phyloP scores from a whole-genome alignment of 129 eudicot species.

The Sambucus nigra region DNA sequence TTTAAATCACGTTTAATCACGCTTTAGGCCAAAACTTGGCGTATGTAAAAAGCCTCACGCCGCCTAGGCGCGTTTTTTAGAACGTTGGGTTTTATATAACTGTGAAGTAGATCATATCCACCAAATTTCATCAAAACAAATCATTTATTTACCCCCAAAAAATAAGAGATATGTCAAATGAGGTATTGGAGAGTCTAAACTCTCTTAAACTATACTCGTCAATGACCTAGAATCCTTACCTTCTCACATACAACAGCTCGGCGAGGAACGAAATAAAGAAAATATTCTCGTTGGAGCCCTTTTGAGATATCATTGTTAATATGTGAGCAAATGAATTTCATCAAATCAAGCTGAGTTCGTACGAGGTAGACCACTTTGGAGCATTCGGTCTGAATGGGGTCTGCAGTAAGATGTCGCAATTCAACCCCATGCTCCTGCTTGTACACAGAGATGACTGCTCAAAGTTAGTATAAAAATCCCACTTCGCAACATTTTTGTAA shows the following conservation, averaged over 20 bases:
- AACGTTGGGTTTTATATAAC: too few species aligned
- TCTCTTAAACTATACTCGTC: background rate
- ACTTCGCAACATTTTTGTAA: background rate
- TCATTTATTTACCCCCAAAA: too few species aligned
- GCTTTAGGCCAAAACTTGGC: too few species aligned
- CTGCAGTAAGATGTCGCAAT: conserved; percentile 69
- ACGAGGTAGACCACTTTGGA: conserved; percentile 93
- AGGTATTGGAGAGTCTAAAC: background rate
- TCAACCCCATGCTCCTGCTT: conserved; percentile 96
- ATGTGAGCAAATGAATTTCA: conserved; percentile 69
- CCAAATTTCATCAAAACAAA: too few species aligned
- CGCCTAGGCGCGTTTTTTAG: too few species aligned
- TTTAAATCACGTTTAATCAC: too few species aligned
- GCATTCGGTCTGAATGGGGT: conserved; percentile 61
- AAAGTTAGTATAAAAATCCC: background rate
- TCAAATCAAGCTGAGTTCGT: conserved; percentile 63
- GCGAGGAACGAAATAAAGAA: conserved; percentile 90
- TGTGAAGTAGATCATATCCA: too few species aligned
- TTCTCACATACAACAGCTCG: conserved; percentile 93
- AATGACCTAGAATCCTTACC: conserved; percentile 29
- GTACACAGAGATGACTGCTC: conserved; percentile 14
- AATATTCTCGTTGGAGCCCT: conserved; percentile 89
- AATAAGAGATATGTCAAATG: too few species aligned
- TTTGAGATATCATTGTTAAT: conserved; percentile 68
- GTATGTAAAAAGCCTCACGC: too few species aligned